phyloP scores from a whole-genome alignment of 2,329 filamentous ascomycete species.

The Karstenula rhodostoma region DNA sequence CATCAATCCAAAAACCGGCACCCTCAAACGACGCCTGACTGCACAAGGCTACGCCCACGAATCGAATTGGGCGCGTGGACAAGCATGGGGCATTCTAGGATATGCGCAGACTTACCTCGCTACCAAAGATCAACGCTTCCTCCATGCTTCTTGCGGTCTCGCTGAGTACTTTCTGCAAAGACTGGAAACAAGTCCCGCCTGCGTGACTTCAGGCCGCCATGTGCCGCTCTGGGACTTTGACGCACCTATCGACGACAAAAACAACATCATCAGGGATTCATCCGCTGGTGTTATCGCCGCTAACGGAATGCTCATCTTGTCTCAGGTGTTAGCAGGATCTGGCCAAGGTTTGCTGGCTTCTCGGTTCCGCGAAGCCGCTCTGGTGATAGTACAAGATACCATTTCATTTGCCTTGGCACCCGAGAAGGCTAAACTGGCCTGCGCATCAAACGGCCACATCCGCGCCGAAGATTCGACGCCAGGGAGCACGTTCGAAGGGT shows the following conservation, averaged over 20 bases:
- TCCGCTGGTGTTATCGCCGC: constrained; percentile 52
- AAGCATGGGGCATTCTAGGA: constrained; percentile 57
- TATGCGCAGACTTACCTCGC: constrained; percentile 54
- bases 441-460: constrained; percentile 25
- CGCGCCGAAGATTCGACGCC: constrained; percentile 28
- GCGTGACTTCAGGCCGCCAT: constrained; percentile 23
- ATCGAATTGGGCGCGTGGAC: constrained; percentile 55
- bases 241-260: constrained; percentile 47
- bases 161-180: constrained; percentile 56
- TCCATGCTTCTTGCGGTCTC: constrained; percentile 51
- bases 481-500: constrained; percentile 47
- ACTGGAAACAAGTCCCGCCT: constrained; percentile 38
- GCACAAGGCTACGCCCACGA: constrained; percentile 54
- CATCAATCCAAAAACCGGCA: constrained; percentile 49
- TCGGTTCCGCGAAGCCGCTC: constrained; percentile 24
- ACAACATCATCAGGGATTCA: constrained; percentile 48
- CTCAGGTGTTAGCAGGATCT: constrained; percentile 34
- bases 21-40: constrained; percentile 50
- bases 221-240: constrained; percentile 60
- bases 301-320: constrained; percentile 46
- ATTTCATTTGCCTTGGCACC: constrained; percentile 36
- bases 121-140: constrained; percentile 51
- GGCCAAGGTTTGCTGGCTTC: constrained; percentile 41
- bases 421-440: constrained; percentile 27
- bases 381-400: constrained; percentile 28